phyloP scores from a whole-genome alignment of 2,329 filamentous ascomycete species.

The Myriosclerotinia curreyana region DNA sequence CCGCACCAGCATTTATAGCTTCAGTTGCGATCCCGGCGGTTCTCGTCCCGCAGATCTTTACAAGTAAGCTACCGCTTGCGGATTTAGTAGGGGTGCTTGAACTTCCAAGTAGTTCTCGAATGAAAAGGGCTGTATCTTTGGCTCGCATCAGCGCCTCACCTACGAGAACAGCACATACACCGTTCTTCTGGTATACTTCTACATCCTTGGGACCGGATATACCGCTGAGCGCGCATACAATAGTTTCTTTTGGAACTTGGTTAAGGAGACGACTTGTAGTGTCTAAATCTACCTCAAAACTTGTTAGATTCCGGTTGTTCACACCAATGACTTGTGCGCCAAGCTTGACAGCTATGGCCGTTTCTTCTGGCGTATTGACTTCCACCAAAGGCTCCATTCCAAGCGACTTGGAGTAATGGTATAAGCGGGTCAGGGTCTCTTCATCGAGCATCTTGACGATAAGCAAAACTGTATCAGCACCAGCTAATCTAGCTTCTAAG shows the following conservation, averaged over 20 bases:
- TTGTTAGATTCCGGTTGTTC: slow-evolving; percentile 95
- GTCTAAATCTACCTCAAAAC: slow-evolving; percentile 91
- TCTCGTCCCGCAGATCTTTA: slow-evolving; percentile 95
- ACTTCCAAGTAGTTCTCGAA: slow-evolving; percentile 74
- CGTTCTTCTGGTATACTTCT: slow-evolving; percentile 79
- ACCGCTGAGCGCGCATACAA: slow-evolving; percentile 90
- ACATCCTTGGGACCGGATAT: slow-evolving; percentile 90
- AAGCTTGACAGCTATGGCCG: slow-evolving; percentile 79
- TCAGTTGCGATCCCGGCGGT: slow-evolving; percentile 74
- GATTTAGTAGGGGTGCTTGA: slow-evolving; percentile 39
- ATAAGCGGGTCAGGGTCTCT: slow-evolving; percentile 70
- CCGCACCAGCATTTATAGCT: slow-evolving; percentile 82
- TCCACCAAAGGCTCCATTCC: slow-evolving; percentile 98
- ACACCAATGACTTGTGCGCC: slow-evolving; percentile 92
- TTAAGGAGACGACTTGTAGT: slow-evolving; percentile 86
- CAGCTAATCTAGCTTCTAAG: slow-evolving; percentile 85
- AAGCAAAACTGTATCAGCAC: slow-evolving; percentile 88
- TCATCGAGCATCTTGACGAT: slow-evolving; percentile 97
- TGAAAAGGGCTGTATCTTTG: slow-evolving; percentile 76
- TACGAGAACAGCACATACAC: slow-evolving; percentile 88
- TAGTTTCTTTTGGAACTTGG: slow-evolving; percentile 79
- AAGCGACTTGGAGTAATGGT: slow-evolving; percentile 81
- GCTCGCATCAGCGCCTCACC: slow-evolving; percentile 96
- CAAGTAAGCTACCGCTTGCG: slow-evolving; percentile 55
- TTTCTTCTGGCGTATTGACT: slow-evolving; percentile 92